Percentiles rank a stretch among this genome's conserved stretches.
These are phyloP conservation scores for Dentipellis fragilis DNA, from an alignment of 768 basidiomycete species.

Conservation along the genomic window DNA sequence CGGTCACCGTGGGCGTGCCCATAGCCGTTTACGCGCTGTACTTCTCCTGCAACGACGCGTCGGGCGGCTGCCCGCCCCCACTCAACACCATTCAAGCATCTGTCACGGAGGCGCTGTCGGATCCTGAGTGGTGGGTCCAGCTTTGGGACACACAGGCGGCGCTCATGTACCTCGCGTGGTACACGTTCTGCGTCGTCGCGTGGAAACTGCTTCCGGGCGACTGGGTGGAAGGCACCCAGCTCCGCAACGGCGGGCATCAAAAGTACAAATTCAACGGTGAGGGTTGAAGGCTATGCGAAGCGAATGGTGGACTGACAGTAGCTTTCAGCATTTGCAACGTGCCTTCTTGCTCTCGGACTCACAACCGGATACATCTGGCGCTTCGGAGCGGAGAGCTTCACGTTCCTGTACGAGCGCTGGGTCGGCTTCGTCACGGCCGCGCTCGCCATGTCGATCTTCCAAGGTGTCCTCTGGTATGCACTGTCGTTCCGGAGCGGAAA, in stretches of 20 bases:
- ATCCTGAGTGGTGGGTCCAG: conserved; percentile 51
- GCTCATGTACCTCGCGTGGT: conserved; percentile 79
- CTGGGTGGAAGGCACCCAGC: conserved; percentile 24
- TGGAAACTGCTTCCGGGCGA: conserved; percentile 71
- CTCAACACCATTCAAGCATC: conserved; percentile 29
- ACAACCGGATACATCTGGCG: conserved; percentile 58
- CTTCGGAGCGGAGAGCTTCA: conserved; percentile 71
- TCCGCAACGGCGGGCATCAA: conserved; percentile 70
- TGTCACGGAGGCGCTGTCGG: conserved; percentile 37
- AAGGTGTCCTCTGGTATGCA: conserved; percentile 62
- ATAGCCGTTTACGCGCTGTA: conserved; percentile 62
- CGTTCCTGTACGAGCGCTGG: conserved; percentile 89
- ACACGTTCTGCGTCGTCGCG: conserved; percentile 71
- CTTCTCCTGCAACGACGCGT: conserved; percentile 64
- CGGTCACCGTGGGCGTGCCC: conserved; percentile 65
- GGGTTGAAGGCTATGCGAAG: conserved; percentile 12
- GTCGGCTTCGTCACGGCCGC: conserved; percentile 81
- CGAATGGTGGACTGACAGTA: not conserved
- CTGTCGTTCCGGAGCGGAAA: conserved; percentile 59
- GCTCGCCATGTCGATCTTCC: conserved; percentile 64
- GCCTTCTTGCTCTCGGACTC: conserved; percentile 72
- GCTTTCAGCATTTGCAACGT: conserved; percentile 70
- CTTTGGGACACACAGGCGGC: conserved; percentile 81
- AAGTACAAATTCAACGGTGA: conserved; percentile 93
- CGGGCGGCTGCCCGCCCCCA: conserved; percentile 61